Base-by-base conservation (phyloP, 139 green algal genomes). In the Gonium pectorale region DNA sequence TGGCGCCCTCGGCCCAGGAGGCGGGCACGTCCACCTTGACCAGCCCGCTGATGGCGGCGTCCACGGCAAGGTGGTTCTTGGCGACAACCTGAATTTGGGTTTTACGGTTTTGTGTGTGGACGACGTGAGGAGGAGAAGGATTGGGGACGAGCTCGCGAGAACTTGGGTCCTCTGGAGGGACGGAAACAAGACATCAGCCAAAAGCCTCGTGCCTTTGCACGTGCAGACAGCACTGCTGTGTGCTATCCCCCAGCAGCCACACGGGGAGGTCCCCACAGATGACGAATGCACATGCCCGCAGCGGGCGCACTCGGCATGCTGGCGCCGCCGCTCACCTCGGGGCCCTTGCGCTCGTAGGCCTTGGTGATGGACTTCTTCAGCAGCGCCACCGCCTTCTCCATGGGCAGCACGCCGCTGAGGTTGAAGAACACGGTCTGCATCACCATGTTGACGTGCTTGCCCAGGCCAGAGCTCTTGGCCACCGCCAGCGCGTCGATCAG, bases 381-480 rank as follows among this genome's bases (percentile, higher is more conserved):
- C 86, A 93, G 80, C 19, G 74, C 64, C 37, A 94, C 88, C 63
- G 90, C 90, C 86, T 88, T 82, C 13, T 91, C 88, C 40, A 92
- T 87, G 40, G 84, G 75, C 67, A 94, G 67, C 66, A 94, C 91
- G 27, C 81, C 83, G 3, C 67, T 83, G 21, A 94, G 89, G 54
- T 88, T 60, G 78, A 94, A 94, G 91, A 94, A 94, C n/a, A 86
- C 87, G 9, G 89, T 87, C 83, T 94, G 91, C 91, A 94, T 92
- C 41, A 93, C 88, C 89, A 93, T 93, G 88, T 94, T 94, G 59
- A 93, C 86, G 70, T 87, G 89, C 80, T 91, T 90, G 60, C 91
- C 91, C 43, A 94, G 86, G 26, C 89, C 88, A 0, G 79, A 79
- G 27, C 51, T 73, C 27, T 88, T 79, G 27, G 89, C 91, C 37